phyloP scores from a whole-genome alignment of 2,329 filamentous ascomycete species.

The Salinomyces thailandicus region DNA sequence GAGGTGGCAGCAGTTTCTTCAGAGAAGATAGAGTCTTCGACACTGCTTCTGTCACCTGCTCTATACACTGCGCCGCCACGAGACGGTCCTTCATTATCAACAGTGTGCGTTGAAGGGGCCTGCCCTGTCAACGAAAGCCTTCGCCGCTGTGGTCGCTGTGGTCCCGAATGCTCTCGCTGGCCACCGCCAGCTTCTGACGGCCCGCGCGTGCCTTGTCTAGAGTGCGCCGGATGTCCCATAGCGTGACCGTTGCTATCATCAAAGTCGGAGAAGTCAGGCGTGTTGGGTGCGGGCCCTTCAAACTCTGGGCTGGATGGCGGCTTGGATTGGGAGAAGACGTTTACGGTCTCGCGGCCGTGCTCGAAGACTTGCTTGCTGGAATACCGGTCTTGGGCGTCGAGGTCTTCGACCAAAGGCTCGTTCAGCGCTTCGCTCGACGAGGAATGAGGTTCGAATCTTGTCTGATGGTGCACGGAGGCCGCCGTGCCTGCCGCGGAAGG shows the following conservation, averaged over 20 bases:
- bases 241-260: constrained; percentile 12
- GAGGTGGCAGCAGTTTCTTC: constrained; percentile 29
- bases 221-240: constrained; percentile 7
- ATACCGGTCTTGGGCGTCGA: constrained; percentile 19
- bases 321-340: constrained; percentile 1
- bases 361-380: neutral
- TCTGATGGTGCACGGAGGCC: neutral
- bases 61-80: neutral
- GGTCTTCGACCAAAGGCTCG: constrained; percentile 19
- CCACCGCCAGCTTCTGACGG: constrained; percentile 14
- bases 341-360: neutral
- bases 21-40: constrained; percentile 23
- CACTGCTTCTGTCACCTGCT: constrained; percentile 23
- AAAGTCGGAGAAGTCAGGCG: constrained; percentile 16
- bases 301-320: constrained; percentile 5
- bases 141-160: neutral
- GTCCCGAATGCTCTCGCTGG: neutral
- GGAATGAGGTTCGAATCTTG: neutral
- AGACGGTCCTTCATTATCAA: neutral
- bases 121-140: neutral
- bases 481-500: neutral
- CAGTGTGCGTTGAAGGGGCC: neutral
- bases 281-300: constrained; percentile 8
- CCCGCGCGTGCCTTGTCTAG: constrained; percentile 13
- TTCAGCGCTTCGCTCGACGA: constrained; percentile 11